Percentiles rank a stretch among this genome's conserved stretches.
Evolutionary conservation across 192 early-diverging fungal genomes (phyloP).

Genomic region (Allomyces macrogynus): DNA sequence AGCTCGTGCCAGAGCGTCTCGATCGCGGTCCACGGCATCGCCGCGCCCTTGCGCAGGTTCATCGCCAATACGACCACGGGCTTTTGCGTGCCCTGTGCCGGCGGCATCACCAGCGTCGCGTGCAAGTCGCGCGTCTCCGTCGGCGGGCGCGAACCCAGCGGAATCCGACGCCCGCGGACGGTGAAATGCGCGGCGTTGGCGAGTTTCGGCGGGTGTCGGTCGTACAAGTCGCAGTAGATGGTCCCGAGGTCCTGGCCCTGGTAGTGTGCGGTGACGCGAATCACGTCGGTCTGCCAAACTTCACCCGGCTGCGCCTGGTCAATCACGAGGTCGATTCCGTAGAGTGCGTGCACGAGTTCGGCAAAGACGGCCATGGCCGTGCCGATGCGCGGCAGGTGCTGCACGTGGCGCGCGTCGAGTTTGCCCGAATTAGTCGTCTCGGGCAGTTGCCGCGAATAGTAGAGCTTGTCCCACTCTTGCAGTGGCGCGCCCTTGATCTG

Average conservation of each 20-base stretch:
- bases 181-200: conserved; percentile 90
- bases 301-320: conserved; percentile 50
- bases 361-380: background rate
- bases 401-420: background rate
- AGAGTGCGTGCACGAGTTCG: conserved; percentile 26
- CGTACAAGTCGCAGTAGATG: conserved; percentile 86
- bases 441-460: conserved; percentile 1
- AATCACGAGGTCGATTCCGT: conserved; percentile 67
- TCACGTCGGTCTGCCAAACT: conserved; percentile 76
- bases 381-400: conserved; percentile 10
- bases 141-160: background rate
- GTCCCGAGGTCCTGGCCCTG: conserved; percentile 60
- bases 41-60: conserved; percentile 37
- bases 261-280: conserved; percentile 74
- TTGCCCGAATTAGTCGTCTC: background rate
- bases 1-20: conserved; percentile 98
- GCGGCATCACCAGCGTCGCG: background rate
- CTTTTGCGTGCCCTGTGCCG: conserved; percentile 23
- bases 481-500: conserved; percentile 27
- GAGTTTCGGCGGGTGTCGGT: conserved; percentile 48
- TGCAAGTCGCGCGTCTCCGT: background rate
- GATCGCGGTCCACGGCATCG: conserved; percentile 55
- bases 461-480: conserved; percentile 2
- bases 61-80: conserved; percentile 52
- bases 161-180: conserved; percentile 56